These are phyloP conservation scores for Glarea lozoyensis DNA, from an alignment of 495 filamentous ascomycete genomes.

Conservation along the genomic window DNA sequence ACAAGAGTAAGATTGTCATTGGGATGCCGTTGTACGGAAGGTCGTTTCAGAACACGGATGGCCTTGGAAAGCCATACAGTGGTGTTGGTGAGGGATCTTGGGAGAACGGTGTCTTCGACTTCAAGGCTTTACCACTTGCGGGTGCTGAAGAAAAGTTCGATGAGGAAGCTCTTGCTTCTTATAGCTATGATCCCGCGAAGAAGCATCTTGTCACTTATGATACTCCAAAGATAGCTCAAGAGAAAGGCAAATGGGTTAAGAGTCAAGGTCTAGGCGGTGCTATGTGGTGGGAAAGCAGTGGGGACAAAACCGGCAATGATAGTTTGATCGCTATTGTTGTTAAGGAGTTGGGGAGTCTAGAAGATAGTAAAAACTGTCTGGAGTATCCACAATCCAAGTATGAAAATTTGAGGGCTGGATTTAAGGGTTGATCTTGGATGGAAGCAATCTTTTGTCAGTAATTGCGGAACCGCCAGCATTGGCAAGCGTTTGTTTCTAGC, in stretches of 20 bases:
- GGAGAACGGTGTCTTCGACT: slow-evolving; percentile 88
- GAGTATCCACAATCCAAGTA: slow-evolving; percentile 69
- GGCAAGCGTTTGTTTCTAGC: too few species aligned
- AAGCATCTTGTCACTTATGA: slow-evolving; percentile 74
- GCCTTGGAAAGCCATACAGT: slow-evolving; percentile 56
- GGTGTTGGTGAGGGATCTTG: slow-evolving; percentile 73
- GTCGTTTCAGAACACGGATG: slow-evolving; percentile 69
- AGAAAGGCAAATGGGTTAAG: slow-evolving; percentile 64
- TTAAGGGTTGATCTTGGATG: slow-evolving; percentile 24
- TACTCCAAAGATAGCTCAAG: slow-evolving; percentile 51
- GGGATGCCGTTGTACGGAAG: slow-evolving; percentile 93
- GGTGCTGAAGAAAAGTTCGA: slow-evolving; percentile 46
- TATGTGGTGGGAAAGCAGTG: slow-evolving; percentile 97
- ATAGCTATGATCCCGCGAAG: slow-evolving; percentile 55
- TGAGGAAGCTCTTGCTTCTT: slow-evolving; percentile 51
- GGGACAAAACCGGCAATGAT: slow-evolving; percentile 56
- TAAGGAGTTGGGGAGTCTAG: slow-evolving; percentile 41
- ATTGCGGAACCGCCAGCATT: too few species aligned
- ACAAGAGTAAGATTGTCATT: slow-evolving; percentile 62
- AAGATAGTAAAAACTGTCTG: slow-evolving; percentile 57
- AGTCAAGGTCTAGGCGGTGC: slow-evolving; percentile 61
- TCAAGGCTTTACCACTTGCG: slow-evolving; percentile 53
- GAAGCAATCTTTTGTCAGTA: too few species aligned
- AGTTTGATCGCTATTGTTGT: slow-evolving; percentile 69
- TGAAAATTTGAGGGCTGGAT: slow-evolving; percentile 62